phyloP scores from a whole-genome alignment of 2,329 filamentous ascomycete genomes.

The Fusarium mundagurra region DNA sequence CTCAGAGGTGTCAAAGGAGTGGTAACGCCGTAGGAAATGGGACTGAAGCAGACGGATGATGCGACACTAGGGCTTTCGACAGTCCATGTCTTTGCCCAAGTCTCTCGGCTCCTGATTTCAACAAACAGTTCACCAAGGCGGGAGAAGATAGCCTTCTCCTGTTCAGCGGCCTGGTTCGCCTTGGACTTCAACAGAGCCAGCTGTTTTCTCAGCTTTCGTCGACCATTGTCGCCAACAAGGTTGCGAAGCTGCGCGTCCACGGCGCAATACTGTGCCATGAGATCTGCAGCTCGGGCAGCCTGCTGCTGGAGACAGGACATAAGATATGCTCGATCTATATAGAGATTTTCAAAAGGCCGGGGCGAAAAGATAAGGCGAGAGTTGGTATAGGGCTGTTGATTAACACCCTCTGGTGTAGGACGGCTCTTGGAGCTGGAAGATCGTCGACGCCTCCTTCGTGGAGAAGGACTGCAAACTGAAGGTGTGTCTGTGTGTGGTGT shows the following conservation, averaged over 20 bases:
- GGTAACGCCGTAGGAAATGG: conserved; percentile 15
- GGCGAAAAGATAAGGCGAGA: conserved; percentile 46
- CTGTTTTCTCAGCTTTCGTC: conserved; percentile 53
- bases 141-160: conserved; percentile 57
- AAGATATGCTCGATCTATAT: conserved; percentile 60
- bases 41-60: conserved; percentile 24
- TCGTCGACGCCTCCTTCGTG: conserved; percentile 17
- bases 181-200: conserved; percentile 53
- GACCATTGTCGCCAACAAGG: conserved; percentile 37
- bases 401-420: not conserved
- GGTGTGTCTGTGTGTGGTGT: conserved; percentile 4
- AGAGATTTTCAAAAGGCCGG: conserved; percentile 54
- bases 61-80: conserved; percentile 14
- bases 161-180: conserved; percentile 56
- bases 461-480: not conserved
- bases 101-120: conserved; percentile 58
- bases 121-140: conserved; percentile 61
- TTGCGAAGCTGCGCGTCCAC: conserved; percentile 49
- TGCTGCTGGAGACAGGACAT: conserved; percentile 53
- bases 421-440: conserved; percentile 13
- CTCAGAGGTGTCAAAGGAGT: conserved; percentile 42
- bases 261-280: conserved; percentile 52
- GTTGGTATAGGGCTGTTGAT: conserved; percentile 2
- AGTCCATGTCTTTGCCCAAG: conserved; percentile 45
- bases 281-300: conserved; percentile 47